Evolutionary conservation across 2,329 filamentous ascomycete species (phyloP).

Genomic region (Penicillium nordicum): DNA sequence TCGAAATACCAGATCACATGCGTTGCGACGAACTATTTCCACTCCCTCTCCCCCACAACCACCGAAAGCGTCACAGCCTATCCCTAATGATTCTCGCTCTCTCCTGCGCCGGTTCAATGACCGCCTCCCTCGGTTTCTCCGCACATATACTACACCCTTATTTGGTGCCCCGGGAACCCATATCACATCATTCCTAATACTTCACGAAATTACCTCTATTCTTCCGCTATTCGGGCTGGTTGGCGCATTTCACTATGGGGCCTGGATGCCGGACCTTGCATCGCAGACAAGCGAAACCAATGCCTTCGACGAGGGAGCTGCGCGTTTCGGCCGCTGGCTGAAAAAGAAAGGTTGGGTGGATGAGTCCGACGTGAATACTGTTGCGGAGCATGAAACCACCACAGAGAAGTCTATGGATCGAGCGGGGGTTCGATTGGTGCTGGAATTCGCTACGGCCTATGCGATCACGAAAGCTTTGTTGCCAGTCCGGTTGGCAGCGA

Average conservation of each 20-base stretch:
- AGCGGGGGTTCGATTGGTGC: slow-evolving; percentile 53
- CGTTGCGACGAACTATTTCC: slow-evolving; percentile 21
- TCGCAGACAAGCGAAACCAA: slow-evolving; percentile 22
- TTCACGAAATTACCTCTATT: slow-evolving; percentile 89
- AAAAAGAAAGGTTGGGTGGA: slow-evolving; percentile 74
- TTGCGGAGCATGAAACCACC: slow-evolving; percentile 29
- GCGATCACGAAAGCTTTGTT: slow-evolving; percentile 83
- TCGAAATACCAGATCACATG: slow-evolving; percentile 1
- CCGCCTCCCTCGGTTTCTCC: slow-evolving; percentile 64
- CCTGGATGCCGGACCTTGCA: slow-evolving; percentile 62
- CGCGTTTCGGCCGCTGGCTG: slow-evolving; percentile 74
- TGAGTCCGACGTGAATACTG: slow-evolving; percentile 46
- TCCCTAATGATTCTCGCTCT: slow-evolving; percentile 27
- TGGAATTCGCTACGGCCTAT: slow-evolving; percentile 82
- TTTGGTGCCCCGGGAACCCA: slow-evolving; percentile 76
- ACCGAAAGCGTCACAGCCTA: slow-evolving; percentile 12
- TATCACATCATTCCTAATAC: slow-evolving; percentile 76
- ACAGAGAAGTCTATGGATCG: slow-evolving; percentile 27
- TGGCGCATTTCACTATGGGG: slow-evolving; percentile 73
- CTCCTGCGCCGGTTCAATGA: slow-evolving; percentile 38
- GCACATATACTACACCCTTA: slow-evolving; percentile 66
- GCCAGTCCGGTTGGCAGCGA: slow-evolving; percentile 70
- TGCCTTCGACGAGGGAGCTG: slow-evolving; percentile 59
- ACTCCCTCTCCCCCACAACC: slow-evolving; percentile 19
- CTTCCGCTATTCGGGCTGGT: slow-evolving; percentile 73